Evolutionary conservation across 2,329 filamentous ascomycete species (phyloP), one percentile per base, ranked within the genome.

Genomic region (Magnaporthiopsis incrustans): DNA sequence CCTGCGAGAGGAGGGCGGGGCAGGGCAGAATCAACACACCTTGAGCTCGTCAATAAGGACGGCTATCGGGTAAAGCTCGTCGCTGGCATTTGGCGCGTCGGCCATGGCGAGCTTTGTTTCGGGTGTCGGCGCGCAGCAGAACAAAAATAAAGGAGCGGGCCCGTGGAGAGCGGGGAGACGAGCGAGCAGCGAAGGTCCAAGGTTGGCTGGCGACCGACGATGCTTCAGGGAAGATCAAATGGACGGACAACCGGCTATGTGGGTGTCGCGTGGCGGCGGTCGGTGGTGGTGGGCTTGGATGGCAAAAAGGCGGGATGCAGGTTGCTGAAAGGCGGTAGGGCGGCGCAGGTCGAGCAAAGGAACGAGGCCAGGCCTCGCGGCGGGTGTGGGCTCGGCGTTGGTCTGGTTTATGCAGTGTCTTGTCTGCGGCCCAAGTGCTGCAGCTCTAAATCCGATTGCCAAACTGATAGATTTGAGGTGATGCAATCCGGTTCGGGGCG

Each of bases 1-100:
- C 30, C 30, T 44, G 38, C 35, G 38, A 59, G 18, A 30, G 57
- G 64, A 30, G 62, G 15, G 59, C 33, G 57, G 22, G 44, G 18
- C n/a, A 59, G 60, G 62, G 38, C 44, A 25, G 61, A 35, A 15
- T 69, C 66, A 69, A 71, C 78, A 73, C 86, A 97, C 93, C 91
- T 97, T 99, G 75, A 99, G 85, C 86, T 99, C 95, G 79, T 99
- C 95, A 80, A 99, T 99, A 79, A 99, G 89, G 71, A 99, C 95
- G 75, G 96, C 95, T 83, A 99, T 99, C 77, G 95, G 95, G 80
- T 98, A 99, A 74, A 99, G 92, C 88, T 98, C 96, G 81, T 99
- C 95, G 78, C 89, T 96, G 82, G 94, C 88, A 80, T 89, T 91
- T 78, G 89, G 85, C 80, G 89, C 89, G 81, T 97, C 86, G 80